These are phyloP conservation scores for Boletus fagicola DNA, from an alignment of 768 basidiomycete species.

Conservation along the genomic window DNA sequence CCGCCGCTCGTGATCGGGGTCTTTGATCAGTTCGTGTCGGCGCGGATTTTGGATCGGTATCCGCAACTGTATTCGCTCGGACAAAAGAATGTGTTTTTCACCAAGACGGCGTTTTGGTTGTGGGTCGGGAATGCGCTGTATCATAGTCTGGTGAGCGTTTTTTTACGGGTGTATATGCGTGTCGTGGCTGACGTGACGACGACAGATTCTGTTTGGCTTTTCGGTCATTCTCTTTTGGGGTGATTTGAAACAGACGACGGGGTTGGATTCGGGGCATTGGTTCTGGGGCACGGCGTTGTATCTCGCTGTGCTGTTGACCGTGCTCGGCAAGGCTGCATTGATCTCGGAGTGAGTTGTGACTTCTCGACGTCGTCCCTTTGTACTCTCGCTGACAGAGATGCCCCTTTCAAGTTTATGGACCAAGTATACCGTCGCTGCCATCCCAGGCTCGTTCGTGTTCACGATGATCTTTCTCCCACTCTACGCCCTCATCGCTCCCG, in stretches of 20 bases:
- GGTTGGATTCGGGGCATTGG: slow-evolving; percentile 92
- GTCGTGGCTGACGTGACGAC: background rate
- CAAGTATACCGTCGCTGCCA: slow-evolving; percentile 97
- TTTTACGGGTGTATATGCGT: background rate
- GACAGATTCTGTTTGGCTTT: slow-evolving; percentile 81
- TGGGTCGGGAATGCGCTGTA: slow-evolving; percentile 89
- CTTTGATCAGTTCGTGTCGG: slow-evolving; percentile 98
- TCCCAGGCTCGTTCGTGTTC: slow-evolving; percentile 95
- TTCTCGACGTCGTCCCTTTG: background rate
- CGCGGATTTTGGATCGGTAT: slow-evolving; percentile 93
- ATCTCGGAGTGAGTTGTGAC: slow-evolving; percentile 84
- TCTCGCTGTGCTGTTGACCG: slow-evolving; percentile 87
- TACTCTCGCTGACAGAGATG: background rate
- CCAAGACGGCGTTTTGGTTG: slow-evolving; percentile 86
- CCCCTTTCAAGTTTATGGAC: slow-evolving; percentile 82
- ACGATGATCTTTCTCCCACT: slow-evolving; percentile 95
- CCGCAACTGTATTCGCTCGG: slow-evolving; percentile 95
- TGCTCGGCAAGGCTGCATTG: slow-evolving; percentile 94
- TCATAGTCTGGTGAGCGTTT: slow-evolving; percentile 74
- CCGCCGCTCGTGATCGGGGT: slow-evolving; percentile 97
- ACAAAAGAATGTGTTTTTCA: slow-evolving; percentile 92
- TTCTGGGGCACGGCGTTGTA: slow-evolving; percentile 99
- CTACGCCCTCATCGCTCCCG: slow-evolving; percentile 84
- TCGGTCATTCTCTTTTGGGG: slow-evolving; percentile 92
- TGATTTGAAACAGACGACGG: slow-evolving; percentile 77